Evolutionary conservation across 495 filamentous ascomycete species (phyloP), one percentile per base, ranked within the genome.

Genomic region (Immersiella caudata): DNA sequence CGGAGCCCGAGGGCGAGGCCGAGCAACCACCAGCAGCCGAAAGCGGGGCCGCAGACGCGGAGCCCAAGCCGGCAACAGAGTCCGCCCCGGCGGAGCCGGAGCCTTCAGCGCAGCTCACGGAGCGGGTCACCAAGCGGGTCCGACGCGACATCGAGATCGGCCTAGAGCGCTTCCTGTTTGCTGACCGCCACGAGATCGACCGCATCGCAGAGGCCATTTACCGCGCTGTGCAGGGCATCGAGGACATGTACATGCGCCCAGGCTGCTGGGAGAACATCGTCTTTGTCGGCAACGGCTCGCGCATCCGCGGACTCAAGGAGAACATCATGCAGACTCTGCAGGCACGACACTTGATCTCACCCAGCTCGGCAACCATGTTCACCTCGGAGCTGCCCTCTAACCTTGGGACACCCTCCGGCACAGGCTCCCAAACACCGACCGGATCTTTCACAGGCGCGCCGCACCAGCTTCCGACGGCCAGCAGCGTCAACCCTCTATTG

Each of bases 351-450:
- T 82, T 96, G 46, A 90, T 98, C 65, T 94, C 93, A 5, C 95
- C 95, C 0, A 94, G 91, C 51, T 89, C 88, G 1, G 93, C 90
- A 24, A 97, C 93, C 40, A 98, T 98, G 73, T 99, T 99, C 83
- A 96, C 93, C 40, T 96, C 92, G 55, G 95, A 99, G 78, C 87
- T 99, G 36, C 93, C 93, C 21, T 95, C 91, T 0, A 92, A 93
- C 77, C 85, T 96, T 74, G 91, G 90, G 54, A 98, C 95, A 0
- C 95, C 95, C 12, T 84, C 88, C 46, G 93, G 92, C 6, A 99
- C 95, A 0, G 95, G 95, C 20, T 89, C 94, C 21, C 94, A 93
- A 75, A 99, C 95, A 0, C 95, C 95, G 0, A 87, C 83, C 27
- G 78, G 80, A 26, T 90, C 88, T 8, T 89, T 87, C 60, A 81